phyloP scores from a whole-genome alignment of 2,329 filamentous ascomycete species.

The Aureobasidium sp. region DNA sequence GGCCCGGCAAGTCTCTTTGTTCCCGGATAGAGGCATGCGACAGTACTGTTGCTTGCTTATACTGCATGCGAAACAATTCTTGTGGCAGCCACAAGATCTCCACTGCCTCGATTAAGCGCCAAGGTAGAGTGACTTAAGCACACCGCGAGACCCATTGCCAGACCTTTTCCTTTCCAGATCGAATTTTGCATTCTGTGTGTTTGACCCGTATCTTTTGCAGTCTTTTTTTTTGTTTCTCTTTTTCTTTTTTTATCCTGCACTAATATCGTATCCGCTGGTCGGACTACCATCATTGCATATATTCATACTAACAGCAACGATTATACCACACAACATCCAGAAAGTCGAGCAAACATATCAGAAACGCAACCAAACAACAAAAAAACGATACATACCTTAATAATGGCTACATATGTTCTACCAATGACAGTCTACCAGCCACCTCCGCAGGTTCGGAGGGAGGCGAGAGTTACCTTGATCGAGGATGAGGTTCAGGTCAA shows the following conservation, averaged over 20 bases:
- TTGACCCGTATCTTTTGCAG: constrained; percentile 17
- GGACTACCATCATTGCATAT: constrained; percentile 21
- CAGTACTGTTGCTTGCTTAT: not conserved
- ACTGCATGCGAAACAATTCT: not conserved
- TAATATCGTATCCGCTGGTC: constrained; percentile 38
- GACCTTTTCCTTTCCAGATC: constrained; percentile 17
- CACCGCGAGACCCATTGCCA: not conserved
- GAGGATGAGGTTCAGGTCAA: constrained; percentile 44
- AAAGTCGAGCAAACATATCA: constrained; percentile 13
- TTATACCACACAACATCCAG: not conserved
- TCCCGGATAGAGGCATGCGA: constrained; percentile 2
- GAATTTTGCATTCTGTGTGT: constrained; percentile 17
- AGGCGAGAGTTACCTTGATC: constrained; percentile 58
- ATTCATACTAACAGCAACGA: constrained; percentile 14
- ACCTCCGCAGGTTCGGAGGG: constrained; percentile 51
- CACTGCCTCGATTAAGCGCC: constrained; percentile 14
- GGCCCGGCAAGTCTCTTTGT: not conserved
- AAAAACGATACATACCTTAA: constrained; percentile 17
- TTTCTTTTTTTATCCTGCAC: constrained; percentile 19
- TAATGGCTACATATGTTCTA: constrained; percentile 43
- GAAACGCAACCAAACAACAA: not conserved
- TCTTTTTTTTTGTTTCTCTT: constrained; percentile 21
- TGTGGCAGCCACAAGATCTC: constrained; percentile 2
- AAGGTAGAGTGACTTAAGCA: constrained; percentile 6
- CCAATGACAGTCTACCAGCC: constrained; percentile 46